These are phyloP conservation scores for Pelargonium myrrhifolium DNA, from an alignment of 441 rosid species.

Conservation along the genomic window DNA sequence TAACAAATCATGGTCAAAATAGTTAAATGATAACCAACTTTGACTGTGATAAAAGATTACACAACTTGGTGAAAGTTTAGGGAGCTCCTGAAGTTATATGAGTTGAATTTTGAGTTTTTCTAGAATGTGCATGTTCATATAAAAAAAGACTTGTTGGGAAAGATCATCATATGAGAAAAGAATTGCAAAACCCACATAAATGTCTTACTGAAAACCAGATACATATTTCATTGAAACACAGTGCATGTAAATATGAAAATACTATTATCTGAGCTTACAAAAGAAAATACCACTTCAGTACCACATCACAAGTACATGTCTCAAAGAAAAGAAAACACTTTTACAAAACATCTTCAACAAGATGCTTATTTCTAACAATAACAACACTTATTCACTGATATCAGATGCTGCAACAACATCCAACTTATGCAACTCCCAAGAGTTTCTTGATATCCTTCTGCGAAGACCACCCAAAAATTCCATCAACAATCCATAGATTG, in stretches of 20 bases:
- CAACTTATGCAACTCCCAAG: constrained; percentile 41
- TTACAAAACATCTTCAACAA: background rate
- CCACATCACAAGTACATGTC: background rate
- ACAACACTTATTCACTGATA: background rate
- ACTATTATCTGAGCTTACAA: background rate
- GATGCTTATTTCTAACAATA: background rate
- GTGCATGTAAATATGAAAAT: no score
- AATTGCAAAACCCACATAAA: background rate
- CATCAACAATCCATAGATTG: no score
- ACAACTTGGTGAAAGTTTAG: no score
- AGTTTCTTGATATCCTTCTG: constrained; percentile 81
- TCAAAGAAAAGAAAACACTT: background rate
- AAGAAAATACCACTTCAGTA: background rate
- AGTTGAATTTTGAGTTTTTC: background rate
- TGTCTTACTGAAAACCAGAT: background rate
- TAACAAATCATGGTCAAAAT: no score
- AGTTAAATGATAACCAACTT: no score
- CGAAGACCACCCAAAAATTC: constrained; percentile 5
- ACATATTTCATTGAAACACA: background rate
- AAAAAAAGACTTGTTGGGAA: no score
- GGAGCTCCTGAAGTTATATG: background rate
- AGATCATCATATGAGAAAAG: background rate
- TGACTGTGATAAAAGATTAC: no score
- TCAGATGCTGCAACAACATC: constrained; percentile 6
- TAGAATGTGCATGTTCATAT: background rate